Base-by-base conservation (phyloP, 2,329 filamentous ascomycete genomes). In the Pseudocercospora pini-densiflorae region DNA sequence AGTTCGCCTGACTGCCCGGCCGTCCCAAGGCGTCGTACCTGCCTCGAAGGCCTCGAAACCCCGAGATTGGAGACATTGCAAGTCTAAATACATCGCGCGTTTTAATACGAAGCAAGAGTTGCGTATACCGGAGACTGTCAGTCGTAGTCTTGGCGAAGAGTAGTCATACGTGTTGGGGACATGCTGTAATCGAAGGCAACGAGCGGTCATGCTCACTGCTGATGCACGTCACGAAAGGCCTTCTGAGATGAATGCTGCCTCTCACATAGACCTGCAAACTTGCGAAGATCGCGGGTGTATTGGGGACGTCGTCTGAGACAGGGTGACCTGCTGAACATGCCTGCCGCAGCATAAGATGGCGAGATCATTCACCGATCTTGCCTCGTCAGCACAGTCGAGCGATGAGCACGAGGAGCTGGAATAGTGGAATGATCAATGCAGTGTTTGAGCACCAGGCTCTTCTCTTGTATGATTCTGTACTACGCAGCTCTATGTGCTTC, bases 391-490 rank as follows among this genome's bases (percentile, higher is more conserved):
- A 43, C 14, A 43, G 14, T 43, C 40, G 47, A 24, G 47, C 47
- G 27, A 23, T 16, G 47, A 51, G 8, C 21, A 51, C 6, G 9
- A 9, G 47, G 33, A 43, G 40, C 40, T 19, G n/a, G 4, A 10
- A 55, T 5, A 23, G 12, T 2, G 8, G 51, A 55, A n/a, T 1
- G 7, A 29, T 55, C 16, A 6, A 10, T 31, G 27, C 51, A 55
- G 51, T 27, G 27, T 29, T 55, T n/a, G 51, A 55, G 51, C 51
- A 31, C 51, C 51, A 55, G 51, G 51, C 51, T 55, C 51, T 19
- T 55, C 51, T 55, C 27, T 55, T 55, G 23, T 55, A 29, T 31
- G 51, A 33, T 55, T 31, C 27, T 27, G 27, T 55, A 55, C 23
- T 55, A 33, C 10, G 27, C 51, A 55, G 51, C 24, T 55, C 51